Percentiles rank a stretch among this genome's conserved stretches.
These are phyloP conservation scores for Fomes fomentarius DNA, from an alignment of 1,284 basidiomycete species.

Conservation along the genomic window DNA sequence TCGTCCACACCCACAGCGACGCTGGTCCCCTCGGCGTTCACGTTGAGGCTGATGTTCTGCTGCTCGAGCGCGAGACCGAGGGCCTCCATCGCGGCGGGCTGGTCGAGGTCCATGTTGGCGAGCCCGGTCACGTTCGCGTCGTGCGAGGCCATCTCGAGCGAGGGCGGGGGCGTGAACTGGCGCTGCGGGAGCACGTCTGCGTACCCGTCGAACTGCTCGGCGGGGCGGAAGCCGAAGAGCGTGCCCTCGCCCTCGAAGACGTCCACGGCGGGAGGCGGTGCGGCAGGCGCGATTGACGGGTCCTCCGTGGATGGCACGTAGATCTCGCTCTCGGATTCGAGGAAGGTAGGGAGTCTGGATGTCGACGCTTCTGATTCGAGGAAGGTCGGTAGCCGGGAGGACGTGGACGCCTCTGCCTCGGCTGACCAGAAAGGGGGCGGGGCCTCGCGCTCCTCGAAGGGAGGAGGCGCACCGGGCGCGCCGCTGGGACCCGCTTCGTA, in stretches of 20 bases:
- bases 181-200: conserved; percentile 56
- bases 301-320: conserved; percentile 57
- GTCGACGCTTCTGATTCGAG: conserved; percentile 58
- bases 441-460: conserved; percentile 80
- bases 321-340: conserved; percentile 75
- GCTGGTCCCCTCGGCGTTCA: conserved; percentile 1
- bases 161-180: conserved; percentile 65
- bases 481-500: conserved; percentile 78
- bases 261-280: conserved; percentile 34
- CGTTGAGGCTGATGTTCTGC: conserved; percentile 36
- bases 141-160: conserved; percentile 67
- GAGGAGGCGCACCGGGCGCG: conserved; percentile 67
- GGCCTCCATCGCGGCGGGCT: conserved; percentile 58
- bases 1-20: conserved; percentile 23
- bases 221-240: conserved; percentile 68
- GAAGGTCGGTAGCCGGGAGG: conserved; percentile 46
- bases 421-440: conserved; percentile 76
- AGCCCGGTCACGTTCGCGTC: conserved; percentile 71
- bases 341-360: conserved; percentile 61
- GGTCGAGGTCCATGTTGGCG: conserved; percentile 49
- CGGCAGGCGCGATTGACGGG: conserved; percentile 34
- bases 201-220: conserved; percentile 80
- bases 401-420: conserved; percentile 60
- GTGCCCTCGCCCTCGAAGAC: conserved; percentile 69
- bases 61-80: conserved; percentile 61